These are phyloP conservation scores for Candida berthetii DNA, from an alignment of 805 yeast genomes.

Conservation along the genomic window DNA sequence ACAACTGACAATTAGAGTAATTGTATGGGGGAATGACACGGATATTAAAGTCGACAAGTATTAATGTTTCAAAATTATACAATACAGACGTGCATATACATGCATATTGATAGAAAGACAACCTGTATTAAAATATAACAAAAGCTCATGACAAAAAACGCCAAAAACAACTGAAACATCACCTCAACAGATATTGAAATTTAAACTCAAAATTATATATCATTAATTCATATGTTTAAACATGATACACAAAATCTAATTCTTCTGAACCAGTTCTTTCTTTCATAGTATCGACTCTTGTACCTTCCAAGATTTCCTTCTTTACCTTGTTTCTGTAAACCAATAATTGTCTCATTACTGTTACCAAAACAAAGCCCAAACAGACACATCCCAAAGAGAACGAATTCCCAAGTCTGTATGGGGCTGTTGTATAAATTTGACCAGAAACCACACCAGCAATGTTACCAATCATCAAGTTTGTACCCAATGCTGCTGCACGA, in stretches of 20 bases:
- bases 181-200: no score
- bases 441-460: slow-evolving; percentile 38
- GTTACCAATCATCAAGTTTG: slow-evolving; percentile 38
- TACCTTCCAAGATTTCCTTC: slow-evolving; percentile 15
- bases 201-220: no score
- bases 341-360: slow-evolving; percentile 12
- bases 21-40: no score
- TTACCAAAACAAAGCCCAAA: slow-evolving; percentile 10
- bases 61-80: no score
- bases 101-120: no score
- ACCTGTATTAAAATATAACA: no score
- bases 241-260: slow-evolving; percentile 10
- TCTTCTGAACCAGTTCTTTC: slow-evolving; percentile 19
- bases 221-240: no score
- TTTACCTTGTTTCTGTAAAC: slow-evolving; percentile 9
- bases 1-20: no score
- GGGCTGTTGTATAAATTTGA: slow-evolving; percentile 34
- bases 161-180: no score
- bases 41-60: no score
- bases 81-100: no score
- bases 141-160: no score
- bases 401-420: slow-evolving; percentile 32
- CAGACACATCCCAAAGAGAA: slow-evolving; percentile 31
- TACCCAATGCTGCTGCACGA: slow-evolving; percentile 35
- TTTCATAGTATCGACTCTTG: slow-evolving; percentile 12